Evolutionary conservation across 148 eudicot genomes (phyloP).

Genomic region (Heliamphora exappendiculata): DNA sequence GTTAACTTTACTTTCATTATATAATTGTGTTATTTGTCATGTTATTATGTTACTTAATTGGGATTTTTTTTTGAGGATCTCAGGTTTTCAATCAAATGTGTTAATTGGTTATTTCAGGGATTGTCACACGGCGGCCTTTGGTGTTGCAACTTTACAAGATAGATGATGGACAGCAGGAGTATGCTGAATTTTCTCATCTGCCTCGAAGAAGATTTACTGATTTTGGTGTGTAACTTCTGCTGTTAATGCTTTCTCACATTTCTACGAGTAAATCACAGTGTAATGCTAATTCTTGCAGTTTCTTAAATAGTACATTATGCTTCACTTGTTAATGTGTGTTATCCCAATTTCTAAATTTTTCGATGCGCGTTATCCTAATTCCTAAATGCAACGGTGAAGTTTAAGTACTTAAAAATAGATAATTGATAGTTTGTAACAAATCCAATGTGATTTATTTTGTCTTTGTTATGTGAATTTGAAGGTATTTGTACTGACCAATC

Average conservation of each 20-base stretch:
- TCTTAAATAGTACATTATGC: not conserved
- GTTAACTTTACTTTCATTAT: not conserved
- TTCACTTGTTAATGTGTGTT: not conserved
- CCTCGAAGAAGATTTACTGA: constrained; percentile 65
- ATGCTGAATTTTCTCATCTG: constrained; percentile 86
- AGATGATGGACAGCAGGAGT: constrained; percentile 63
- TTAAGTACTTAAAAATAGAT: not conserved
- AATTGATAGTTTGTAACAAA: not conserved
- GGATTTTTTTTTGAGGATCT: not conserved
- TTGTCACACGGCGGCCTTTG: constrained; percentile 90
- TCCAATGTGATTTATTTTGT: not conserved
- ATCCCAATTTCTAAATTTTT: too few relatives aligned
- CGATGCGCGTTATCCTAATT: too few relatives aligned
- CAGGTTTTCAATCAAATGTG: not conserved
- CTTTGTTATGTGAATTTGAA: not conserved
- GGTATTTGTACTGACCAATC: not conserved
- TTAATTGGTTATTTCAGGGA: constrained; percentile 38
- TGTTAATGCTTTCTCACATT: not conserved
- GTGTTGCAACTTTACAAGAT: constrained; percentile 81
- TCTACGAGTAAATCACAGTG: not conserved
- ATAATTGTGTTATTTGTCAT: not conserved
- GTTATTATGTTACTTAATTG: not conserved
- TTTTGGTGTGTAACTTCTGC: constrained; percentile 41
- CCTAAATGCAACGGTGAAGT: too few relatives aligned
- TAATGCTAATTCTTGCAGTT: not conserved